Evolutionary conservation across 768 basidiomycete species (phyloP), one percentile per base, ranked within the genome.

Genomic region (Scleroderma bovista): DNA sequence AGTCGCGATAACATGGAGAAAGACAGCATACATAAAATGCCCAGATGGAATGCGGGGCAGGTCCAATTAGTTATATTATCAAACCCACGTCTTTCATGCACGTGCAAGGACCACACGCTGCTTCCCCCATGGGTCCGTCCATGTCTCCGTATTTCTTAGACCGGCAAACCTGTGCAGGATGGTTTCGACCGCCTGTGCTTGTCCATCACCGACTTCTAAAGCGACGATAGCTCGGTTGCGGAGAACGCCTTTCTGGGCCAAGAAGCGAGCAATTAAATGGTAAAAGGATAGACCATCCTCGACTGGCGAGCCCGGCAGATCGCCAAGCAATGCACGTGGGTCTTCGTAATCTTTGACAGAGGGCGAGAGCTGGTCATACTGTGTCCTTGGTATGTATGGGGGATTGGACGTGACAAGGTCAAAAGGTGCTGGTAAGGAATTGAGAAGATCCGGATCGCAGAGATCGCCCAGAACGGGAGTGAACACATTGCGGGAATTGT

Each of bases 361-460:
- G n/a, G 61, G 52, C 8, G 85, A 77, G 31, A 97, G 76, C 20
- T 59, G 46, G 38, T 78, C 67, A 61, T 84, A 94, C 51, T 86
- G 84, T 34, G 67, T 57, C 54, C 65, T 74, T 33, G 92, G 74
- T 56, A 97, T 88, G 68, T 96, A 97, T 10, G 91, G 88, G 22
- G 88, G 88, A 68, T 93, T 94, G 15, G 84, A 80, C 11, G 90
- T 91, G 60, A 93, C 71, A 50, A 93, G 70, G 68, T 91, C 84
- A 68, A 83, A 88, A 2, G 85, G 79, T 3, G 66, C 73, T 44
- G 57, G 58, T 51, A 79, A 63, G 34, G 33, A 49, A 6, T 40
- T 31, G 8, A 57, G 51, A 16, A 67, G 20, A 17, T 11, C 26
- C 29, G 61, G 64, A 46, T 64, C 61, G 46, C 56, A 64, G 46